Evolutionary conservation across 192 early-diverging fungal genomes (phyloP), one percentile per base, ranked within the genome.

Genomic region (Lunasporangiospora selenospora): DNA sequence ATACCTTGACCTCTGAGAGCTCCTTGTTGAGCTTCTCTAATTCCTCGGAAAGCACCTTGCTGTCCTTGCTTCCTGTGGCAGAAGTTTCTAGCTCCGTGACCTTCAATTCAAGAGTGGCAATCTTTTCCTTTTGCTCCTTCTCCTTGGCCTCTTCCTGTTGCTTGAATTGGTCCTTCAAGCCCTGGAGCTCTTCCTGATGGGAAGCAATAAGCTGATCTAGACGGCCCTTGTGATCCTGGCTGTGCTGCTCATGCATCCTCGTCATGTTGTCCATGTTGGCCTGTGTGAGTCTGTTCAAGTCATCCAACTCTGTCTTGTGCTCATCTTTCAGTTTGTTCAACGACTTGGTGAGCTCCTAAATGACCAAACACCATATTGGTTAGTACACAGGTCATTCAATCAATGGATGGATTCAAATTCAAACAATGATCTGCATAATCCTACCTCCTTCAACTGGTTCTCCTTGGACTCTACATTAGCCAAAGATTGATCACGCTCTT

Each of bases 1-100:
- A 48, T 76, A 82, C 81, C 62, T 77, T 75, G 19, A 65, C 62
- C 8, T 75, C 67, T 16, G 69, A 53, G 55, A 83, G 58, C 60
- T 80, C 81, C 43, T 78, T 75, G 18, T 15, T 37, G 23, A 62
- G 6, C 27, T 32, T 53, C 53, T 57, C 67, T 6, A 71, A 13
- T 27, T 71, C 58, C 11, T 32, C 27, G 6, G 48, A 6, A 29
- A 67, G 23, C 13, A 24, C 21, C 18, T 53, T 57, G 32, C 30
- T 27, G 26, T 67, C 56, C 41, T 66, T 37, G 15, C 21, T n/a
- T 18, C 33, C 21, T 6, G 29, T n/a, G 16, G 58, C 18, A 1
- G 30, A 18, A 7, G 30, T 58, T 36, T 65, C 62, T 41, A 65
- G 13, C 7, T 16, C 40, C 43, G 55, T 58, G 23, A 75, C 34